These are phyloP conservation scores for Pichia gijzeniarum DNA, from an alignment of 805 yeast genomes.

Conservation along the genomic window DNA sequence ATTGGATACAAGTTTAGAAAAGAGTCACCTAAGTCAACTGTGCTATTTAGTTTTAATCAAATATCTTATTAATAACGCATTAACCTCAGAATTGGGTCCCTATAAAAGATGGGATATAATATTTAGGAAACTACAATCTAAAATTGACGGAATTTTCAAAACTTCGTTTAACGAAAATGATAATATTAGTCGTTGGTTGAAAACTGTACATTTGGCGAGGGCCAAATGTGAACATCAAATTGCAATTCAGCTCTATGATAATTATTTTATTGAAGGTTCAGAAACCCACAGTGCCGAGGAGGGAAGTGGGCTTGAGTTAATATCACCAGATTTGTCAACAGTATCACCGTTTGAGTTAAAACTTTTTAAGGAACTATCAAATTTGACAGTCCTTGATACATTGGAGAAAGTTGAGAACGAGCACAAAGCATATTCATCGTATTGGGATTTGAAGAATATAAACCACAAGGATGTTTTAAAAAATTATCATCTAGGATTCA, in stretches of 20 bases:
- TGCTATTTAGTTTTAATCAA: constrained; percentile 9
- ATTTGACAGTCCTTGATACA: constrained; percentile 4
- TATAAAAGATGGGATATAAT: constrained; percentile 9
- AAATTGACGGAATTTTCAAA: constrained; percentile 6
- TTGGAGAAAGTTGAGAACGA: not conserved
- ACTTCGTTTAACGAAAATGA: not conserved
- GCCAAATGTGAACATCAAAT: not conserved
- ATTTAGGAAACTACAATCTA: constrained; percentile 11
- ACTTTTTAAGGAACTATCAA: constrained; percentile 3
- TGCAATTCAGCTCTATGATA: not conserved
- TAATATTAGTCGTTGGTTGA: not conserved
- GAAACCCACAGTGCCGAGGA: not conserved
- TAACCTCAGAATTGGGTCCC: constrained; percentile 2
- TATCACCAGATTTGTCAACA: constrained; percentile 9
- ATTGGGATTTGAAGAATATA: constrained; percentile 2
- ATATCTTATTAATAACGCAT: constrained; percentile 4
- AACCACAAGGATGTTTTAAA: not conserved
- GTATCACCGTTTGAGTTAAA: constrained; percentile 11
- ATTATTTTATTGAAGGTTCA: not conserved
- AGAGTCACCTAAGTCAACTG: constrained; percentile 1
- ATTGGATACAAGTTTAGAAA: not conserved
- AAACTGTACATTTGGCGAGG: constrained; percentile 6
- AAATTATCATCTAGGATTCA: constrained; percentile 8
- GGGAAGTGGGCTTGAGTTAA: not conserved
- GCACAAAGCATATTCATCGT: not conserved